Conservation (phyloP, 441 rosid genomes). For the Aquilaria agallochum region DNA sequence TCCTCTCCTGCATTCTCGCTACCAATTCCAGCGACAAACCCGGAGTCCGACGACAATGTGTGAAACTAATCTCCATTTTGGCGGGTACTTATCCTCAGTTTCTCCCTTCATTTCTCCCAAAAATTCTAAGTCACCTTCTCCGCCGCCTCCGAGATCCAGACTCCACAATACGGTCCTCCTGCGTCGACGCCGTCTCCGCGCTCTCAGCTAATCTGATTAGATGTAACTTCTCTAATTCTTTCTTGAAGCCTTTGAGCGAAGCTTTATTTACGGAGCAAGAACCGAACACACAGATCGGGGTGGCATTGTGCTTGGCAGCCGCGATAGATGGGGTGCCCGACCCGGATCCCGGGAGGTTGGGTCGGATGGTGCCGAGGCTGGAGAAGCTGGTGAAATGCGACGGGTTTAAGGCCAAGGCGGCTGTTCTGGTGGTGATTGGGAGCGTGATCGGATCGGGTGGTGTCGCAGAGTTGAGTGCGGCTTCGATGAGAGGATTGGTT, state of each 20-base stretch:
- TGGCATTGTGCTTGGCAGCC: conserved; percentile 80
- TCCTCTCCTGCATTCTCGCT: conserved; percentile 70
- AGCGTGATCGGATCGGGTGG: conserved; percentile 85
- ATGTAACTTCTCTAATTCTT: conserved; percentile 49
- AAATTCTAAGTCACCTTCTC: conserved; percentile 54
- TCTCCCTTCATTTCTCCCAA: conserved; percentile 59
- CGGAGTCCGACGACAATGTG: conserved; percentile 67
- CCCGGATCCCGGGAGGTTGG: conserved; percentile 57
- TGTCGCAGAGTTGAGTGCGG: conserved; percentile 26
- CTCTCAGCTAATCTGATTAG: conserved; percentile 53
- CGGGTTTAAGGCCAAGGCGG: conserved; percentile 72
- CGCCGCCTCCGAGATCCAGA: conserved; percentile 80
- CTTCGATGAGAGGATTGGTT: conserved; percentile 44
- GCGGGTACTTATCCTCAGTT: conserved; percentile 41
- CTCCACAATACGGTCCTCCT: conserved; percentile 69
- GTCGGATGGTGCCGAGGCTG: conserved; percentile 42
- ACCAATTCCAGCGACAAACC: conserved; percentile 68
- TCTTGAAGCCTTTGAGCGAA: conserved; percentile 72
- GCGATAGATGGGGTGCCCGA: conserved; percentile 72
- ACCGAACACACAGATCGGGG: conserved; percentile 66
- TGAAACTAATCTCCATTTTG: conserved; percentile 57
- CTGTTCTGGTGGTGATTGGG: conserved; percentile 66
- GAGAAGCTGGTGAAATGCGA: conserved; percentile 72
- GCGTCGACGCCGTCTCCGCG: conserved; percentile 56
- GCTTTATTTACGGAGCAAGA: conserved; percentile 93